Conservation (phyloP, 2,329 filamentous ascomycete genomes). For the Acephala macrosclerotiorum region DNA sequence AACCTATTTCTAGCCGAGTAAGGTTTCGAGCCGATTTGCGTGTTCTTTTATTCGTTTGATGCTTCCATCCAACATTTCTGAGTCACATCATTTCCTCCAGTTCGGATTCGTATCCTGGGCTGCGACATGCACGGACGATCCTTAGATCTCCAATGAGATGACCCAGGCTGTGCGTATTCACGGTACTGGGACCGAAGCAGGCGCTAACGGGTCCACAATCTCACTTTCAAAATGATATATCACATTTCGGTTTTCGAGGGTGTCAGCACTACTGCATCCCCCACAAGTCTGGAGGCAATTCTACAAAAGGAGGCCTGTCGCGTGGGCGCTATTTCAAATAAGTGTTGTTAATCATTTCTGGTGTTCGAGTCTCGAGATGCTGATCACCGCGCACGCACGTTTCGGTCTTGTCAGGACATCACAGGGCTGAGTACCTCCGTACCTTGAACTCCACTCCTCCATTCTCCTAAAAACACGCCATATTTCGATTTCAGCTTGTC, state of each 20-base stretch:
- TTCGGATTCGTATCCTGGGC: background rate
- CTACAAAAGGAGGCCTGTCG: no score
- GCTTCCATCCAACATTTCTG: background rate
- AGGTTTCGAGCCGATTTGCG: background rate
- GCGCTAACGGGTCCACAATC: conserved; percentile 6
- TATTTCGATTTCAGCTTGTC: background rate
- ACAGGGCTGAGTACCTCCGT: background rate
- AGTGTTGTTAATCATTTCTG: no score
- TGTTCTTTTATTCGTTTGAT: background rate
- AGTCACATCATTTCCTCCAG: background rate
- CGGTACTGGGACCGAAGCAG: conserved; percentile 3
- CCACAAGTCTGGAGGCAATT: no score
- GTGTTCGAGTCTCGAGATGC: no score
- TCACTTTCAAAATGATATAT: background rate
- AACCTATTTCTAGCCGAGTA: background rate
- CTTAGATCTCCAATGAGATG: conserved; percentile 9
- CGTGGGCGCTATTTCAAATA: no score
- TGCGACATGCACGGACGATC: background rate
- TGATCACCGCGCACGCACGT: background rate
- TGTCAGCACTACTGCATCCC: background rate
- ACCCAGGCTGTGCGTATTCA: background rate
- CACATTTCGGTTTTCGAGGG: background rate
- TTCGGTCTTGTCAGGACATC: background rate
- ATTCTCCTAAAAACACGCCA: background rate
- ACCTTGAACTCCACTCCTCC: background rate